Conservation (phyloP, 805 yeast species). For the Pichia gijzeniarum region DNA sequence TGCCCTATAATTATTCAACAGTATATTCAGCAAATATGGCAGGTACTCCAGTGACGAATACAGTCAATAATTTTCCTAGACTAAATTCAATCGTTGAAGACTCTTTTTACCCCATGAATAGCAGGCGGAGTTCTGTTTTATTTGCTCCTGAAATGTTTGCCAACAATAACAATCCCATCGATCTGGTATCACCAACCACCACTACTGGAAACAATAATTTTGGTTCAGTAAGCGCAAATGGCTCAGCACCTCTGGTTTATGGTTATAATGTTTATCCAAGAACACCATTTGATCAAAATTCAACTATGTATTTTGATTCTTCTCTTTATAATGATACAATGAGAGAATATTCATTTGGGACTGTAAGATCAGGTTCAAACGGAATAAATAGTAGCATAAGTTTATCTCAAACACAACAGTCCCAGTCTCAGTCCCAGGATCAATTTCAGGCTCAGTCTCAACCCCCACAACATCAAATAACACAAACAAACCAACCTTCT, state of each 20-base stretch:
- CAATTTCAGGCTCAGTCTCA: no score
- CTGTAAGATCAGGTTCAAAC: conserved; percentile 8
- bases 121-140: conserved; percentile 19
- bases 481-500: not conserved
- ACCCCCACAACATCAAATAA: no score
- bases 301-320: conserved; percentile 1
- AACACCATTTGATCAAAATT: conserved; percentile 3
- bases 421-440: not conserved
- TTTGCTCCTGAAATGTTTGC: conserved; percentile 4
- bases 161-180: not conserved
- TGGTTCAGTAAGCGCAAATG: not conserved
- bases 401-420: not conserved
- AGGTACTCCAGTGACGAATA: not conserved
- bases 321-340: not conserved
- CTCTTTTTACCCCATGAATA: conserved; percentile 11
- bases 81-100: conserved; percentile 21
- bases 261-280: not conserved
- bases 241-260: not conserved
- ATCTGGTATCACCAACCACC: not conserved
- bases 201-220: not conserved
- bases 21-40: not conserved
- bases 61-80: conserved; percentile 9
- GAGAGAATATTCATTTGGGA: conserved; percentile 17
- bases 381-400: not conserved
- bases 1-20: not conserved